Conservation (phyloP, 805 yeast species). For the Monosporozyma servazzii region DNA sequence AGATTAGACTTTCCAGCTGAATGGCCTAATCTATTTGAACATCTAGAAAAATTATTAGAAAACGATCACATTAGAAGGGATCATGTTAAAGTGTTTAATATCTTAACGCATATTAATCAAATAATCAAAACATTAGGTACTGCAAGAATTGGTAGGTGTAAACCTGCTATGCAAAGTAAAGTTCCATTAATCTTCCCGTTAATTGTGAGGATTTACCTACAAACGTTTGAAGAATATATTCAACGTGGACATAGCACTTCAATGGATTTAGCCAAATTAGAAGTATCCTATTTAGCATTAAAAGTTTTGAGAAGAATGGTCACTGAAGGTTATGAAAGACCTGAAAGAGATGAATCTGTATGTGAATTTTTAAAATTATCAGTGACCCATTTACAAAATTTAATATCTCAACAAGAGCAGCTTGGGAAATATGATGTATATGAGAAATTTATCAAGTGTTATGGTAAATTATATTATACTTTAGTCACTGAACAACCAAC, state of each 20-base stretch:
- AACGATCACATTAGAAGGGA: slow-evolving; percentile 37
- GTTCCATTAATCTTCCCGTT: slow-evolving; percentile 55
- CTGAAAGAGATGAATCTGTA: slow-evolving; percentile 47
- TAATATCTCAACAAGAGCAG: slow-evolving; percentile 47
- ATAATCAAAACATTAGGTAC: slow-evolving; percentile 63
- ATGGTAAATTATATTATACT: slow-evolving; percentile 62
- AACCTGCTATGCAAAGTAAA: slow-evolving; percentile 66
- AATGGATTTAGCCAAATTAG: slow-evolving; percentile 43
- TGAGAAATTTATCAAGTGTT: slow-evolving; percentile 66
- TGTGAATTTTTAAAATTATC: slow-evolving; percentile 51
- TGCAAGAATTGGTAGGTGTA: slow-evolving; percentile 75
- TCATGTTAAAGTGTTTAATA: slow-evolving; percentile 49
- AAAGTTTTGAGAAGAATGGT: slow-evolving; percentile 67
- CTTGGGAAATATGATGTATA: slow-evolving; percentile 33
- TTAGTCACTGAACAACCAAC: slow-evolving; percentile 55
- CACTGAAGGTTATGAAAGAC: slow-evolving; percentile 66
- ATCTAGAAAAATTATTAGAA: slow-evolving; percentile 39
- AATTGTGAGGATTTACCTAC: slow-evolving; percentile 49
- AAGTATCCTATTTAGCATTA: slow-evolving; percentile 67
- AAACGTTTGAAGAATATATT: slow-evolving; percentile 58
- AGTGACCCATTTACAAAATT: slow-evolving; percentile 48
- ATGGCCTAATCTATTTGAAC: slow-evolving; percentile 78
- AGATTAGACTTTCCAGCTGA: slow-evolving; percentile 78
- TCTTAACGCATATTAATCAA: slow-evolving; percentile 63
- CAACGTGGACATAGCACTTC: slow-evolving; percentile 23